Evolutionary conservation across 106 monocot genomes (phyloP), one percentile per base, ranked within the genome.

Genomic region (Chionographis japonica): DNA sequence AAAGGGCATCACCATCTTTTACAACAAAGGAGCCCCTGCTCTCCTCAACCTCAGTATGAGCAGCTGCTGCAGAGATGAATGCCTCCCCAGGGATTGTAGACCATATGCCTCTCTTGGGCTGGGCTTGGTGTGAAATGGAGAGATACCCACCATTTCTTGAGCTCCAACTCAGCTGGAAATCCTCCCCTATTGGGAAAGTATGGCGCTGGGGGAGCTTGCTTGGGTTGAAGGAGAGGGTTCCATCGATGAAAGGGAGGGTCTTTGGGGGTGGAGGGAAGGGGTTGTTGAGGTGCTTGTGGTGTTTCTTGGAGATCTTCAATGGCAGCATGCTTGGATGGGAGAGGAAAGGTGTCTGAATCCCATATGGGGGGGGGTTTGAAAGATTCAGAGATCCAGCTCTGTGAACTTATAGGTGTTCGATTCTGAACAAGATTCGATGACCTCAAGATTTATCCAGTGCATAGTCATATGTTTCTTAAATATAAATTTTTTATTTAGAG

Each of bases 1-100:
- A 70, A 20, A 42, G 40, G 18, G 69, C 67, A 36, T 76, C 67
- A 40, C 79, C 86, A 56, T 93, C 88, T 12, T 69, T 63, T n/a
- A 93, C 68, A 14, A 56, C 73, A 58, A 89, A 85, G 4, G 92
- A 93, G 37, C 88, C 92, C 41, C 92, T 71, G 74, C 92, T 86
- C 77, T 93, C 92, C 71, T 80, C 85, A 9, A 72, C 83, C 72
- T 81, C 71, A 12, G 85, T 86, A 4, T 59, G 54, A 10, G 53
- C 89, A 60, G 74, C 37, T 19, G 84, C 86, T 10, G 81, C 88
- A 2, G 88, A 86, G 39, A 93, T 38, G 78, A 93, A 93, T 20
- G 93, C 83, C 68, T 81, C 73, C 2, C 89, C 86, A 3, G 83
- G 81, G 68, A 86, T 15, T 35, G 89, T 81, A 35, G 80, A 78